Evolutionary conservation across 306 rosid species (phyloP), one percentile per base, ranked within the genome.

Genomic region (Vigna radiata): DNA sequence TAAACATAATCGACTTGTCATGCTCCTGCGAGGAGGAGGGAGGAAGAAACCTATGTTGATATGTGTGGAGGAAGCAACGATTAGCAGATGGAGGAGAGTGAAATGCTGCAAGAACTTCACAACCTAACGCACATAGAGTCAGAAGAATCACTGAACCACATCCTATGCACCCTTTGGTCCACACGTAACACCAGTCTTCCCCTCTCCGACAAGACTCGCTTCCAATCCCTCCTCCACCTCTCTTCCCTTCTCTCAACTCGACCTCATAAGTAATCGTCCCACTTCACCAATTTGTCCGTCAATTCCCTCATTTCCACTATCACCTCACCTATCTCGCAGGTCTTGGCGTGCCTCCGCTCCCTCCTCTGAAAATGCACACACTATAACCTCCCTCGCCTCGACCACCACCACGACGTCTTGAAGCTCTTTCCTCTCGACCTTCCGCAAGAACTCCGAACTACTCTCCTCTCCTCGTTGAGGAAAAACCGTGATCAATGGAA

Each of bases 281-380:
- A 41, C 46, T 25, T 25, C 27, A 41, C 13, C 46, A 41, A 1
- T 43, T 43, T 43, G 4, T 2, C 47, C 4, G 47, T 4, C 47
- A 43, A 43, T 43, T 43, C 47, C 14, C 47, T 10, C 47, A 2
- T 11, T 43, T 43, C 27, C 44, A 39, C 44, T 10, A 7, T 18
- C 27, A 9, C 14, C 14, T 50, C 8, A 50, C 11, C 16, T 8
- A 7, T 17, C 12, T 53, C 10, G 37, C 69, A 88, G 92, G 84
- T 87, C 8, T 63, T 90, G 89, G 90, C 81, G 56, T 91, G 89
- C 54, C 91, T 89, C 37, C 89, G 96, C 25, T 91, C 77, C 56
- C 90, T 91, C 33, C 74, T 89, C 78, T 79, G 96, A 62, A 91
- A 83, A 85, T 89, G 82, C 49, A 88, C 60, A 3, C 71, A 69